Conservation (phyloP, 2,329 filamentous ascomycete species). For the Aspergillus felis region DNA sequence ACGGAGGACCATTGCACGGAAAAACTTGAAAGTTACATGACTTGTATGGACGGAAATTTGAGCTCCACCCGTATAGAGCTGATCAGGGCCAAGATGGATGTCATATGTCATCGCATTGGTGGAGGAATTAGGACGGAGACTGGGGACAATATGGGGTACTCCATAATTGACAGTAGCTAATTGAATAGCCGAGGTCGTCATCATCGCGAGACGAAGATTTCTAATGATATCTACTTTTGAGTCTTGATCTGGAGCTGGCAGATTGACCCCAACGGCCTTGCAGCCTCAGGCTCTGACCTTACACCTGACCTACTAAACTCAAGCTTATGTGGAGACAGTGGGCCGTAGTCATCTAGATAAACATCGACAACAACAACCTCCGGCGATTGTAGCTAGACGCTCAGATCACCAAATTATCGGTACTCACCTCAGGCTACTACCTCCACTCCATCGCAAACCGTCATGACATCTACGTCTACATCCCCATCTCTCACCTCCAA, state of each 20-base stretch:
- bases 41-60: neutral
- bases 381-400: too few species aligned
- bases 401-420: neutral
- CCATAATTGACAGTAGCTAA: neutral
- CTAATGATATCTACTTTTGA: neutral
- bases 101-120: slow-evolving; percentile 5
- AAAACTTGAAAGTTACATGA: neutral
- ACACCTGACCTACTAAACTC: neutral
- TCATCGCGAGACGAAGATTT: neutral
- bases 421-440: neutral
- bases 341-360: neutral
- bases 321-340: neutral
- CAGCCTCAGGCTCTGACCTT: neutral
- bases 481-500: slow-evolving; percentile 3
- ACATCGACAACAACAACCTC: neutral
- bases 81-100: neutral
- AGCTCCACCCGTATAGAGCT: neutral
- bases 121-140: slow-evolving; percentile 3
- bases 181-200: neutral
- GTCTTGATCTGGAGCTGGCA: neutral
- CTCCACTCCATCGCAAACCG: neutral
- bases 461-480: neutral
- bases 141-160: neutral
- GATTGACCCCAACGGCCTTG: neutral
- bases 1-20: neutral